These are phyloP conservation scores for Xenosphaeropsis pyriputrescens DNA, from an alignment of 2,329 filamentous ascomycete genomes.

Conservation along the genomic window DNA sequence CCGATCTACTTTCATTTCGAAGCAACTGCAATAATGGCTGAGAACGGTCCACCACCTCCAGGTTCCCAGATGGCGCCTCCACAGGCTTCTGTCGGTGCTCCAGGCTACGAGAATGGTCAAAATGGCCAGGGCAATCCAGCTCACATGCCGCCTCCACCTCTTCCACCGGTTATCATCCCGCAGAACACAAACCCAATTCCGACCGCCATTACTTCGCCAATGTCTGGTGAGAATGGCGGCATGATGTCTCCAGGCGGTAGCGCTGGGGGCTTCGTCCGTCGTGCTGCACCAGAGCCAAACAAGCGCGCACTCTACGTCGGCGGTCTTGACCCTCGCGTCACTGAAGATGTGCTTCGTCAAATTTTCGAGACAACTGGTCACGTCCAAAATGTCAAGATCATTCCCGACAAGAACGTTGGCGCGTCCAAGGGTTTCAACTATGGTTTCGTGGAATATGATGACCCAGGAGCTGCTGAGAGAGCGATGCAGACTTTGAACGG, in stretches of 20 bases:
- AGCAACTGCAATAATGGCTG: conserved; percentile 47
- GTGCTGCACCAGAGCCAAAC: conserved; percentile 93
- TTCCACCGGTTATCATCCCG: conserved; percentile 73
- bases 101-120: conserved; percentile 66
- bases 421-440: conserved; percentile 93
- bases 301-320: conserved; percentile 96
- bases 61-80: conserved; percentile 55
- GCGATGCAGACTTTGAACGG: conserved; percentile 97
- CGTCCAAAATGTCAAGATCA: conserved; percentile 98
- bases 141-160: conserved; percentile 80
- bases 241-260: conserved; percentile 80
- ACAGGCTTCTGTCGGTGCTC: conserved; percentile 52
- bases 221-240: conserved; percentile 50
- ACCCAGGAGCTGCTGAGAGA: conserved; percentile 88
- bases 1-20: too few relatives aligned
- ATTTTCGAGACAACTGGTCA: conserved; percentile 98
- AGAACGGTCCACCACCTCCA: conserved; percentile 49
- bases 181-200: conserved; percentile 95
- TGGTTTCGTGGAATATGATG: conserved; percentile 97
- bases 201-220: conserved; percentile 78
- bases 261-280: conserved; percentile 67
- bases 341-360: conserved; percentile 89
- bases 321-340: conserved; percentile 85
- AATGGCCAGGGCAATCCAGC: conserved; percentile 53
- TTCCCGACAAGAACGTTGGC: conserved; percentile 97